A percentile compares a stretch with the other conserved stretches of the same genome.
phyloP scores from a whole-genome alignment of 306 rosid species.

The Vigna reflexopilosa region DNA sequence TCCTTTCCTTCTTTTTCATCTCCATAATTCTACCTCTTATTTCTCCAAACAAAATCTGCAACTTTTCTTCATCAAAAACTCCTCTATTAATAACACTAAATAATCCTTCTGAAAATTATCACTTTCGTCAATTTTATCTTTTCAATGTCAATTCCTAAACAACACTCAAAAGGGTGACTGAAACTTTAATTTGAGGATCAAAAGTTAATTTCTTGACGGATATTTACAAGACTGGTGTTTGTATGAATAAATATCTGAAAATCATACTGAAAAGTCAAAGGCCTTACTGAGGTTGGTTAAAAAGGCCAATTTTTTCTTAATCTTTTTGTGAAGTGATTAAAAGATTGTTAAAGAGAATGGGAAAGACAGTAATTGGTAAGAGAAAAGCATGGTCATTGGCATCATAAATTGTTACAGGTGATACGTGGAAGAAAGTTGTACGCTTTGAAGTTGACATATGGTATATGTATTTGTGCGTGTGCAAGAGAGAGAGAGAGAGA shows the following conservation, averaged over 20 bases:
- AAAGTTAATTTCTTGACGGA: not conserved
- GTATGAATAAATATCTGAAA: no score
- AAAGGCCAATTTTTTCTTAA: not conserved
- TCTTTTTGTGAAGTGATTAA: not conserved
- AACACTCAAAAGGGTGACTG: no score
- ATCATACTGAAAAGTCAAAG: not conserved
- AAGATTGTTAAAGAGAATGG: not conserved
- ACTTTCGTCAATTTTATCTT: no score
- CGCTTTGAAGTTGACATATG: slow-evolving; percentile 64
- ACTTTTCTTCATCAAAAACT: no score
- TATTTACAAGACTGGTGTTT: not conserved
- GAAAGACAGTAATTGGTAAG: not conserved
- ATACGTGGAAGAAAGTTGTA: slow-evolving; percentile 63
- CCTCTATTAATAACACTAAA: no score
- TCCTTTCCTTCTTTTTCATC: not conserved
- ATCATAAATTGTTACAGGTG: slow-evolving; percentile 41
- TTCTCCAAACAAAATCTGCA: not conserved
- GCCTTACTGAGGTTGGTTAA: not conserved
- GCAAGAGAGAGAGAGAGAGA: slow-evolving; percentile 2
- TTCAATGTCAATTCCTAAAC: no score
- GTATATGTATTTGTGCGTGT: slow-evolving; percentile 24
- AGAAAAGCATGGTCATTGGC: slow-evolving; percentile 38
- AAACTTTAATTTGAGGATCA: no score
- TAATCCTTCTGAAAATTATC: no score
- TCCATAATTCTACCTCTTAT: not conserved